phyloP scores from a whole-genome alignment of 352 stramenopile species.

The Phytophthora meadii region DNA sequence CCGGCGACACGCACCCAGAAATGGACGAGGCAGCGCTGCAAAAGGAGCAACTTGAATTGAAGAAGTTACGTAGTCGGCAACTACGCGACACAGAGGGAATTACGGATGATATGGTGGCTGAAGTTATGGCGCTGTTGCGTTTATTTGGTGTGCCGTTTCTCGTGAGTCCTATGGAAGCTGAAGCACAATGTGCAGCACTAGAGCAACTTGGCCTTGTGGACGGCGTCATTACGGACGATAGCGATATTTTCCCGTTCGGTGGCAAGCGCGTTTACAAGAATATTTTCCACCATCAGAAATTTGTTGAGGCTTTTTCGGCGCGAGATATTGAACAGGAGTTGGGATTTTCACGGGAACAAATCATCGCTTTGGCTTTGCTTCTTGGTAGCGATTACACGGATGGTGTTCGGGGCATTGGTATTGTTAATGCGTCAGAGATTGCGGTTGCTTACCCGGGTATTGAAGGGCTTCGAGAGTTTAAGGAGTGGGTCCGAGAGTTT shows the following conservation, averaged over 20 bases:
- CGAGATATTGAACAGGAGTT: slow-evolving; percentile 94
- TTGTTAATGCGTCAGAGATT: slow-evolving; percentile 86
- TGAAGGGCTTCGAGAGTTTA: slow-evolving; percentile 88
- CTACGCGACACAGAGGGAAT: slow-evolving; percentile 94
- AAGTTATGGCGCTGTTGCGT: slow-evolving; percentile 96
- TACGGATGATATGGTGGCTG: slow-evolving; percentile 97
- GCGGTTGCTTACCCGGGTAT: slow-evolving; percentile 84
- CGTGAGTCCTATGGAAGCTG: slow-evolving; percentile 99
- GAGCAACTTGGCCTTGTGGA: slow-evolving; percentile 97
- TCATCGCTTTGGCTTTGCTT: slow-evolving; percentile 93
- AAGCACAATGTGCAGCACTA: slow-evolving; percentile 97
- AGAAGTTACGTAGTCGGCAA: slow-evolving; percentile 79
- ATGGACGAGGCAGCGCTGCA: slow-evolving; percentile 51
- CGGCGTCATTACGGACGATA: slow-evolving; percentile 99
- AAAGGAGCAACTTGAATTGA: slow-evolving; percentile 73
- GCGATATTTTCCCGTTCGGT: slow-evolving; percentile 95
- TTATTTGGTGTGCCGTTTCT: slow-evolving; percentile 99
- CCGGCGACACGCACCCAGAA: slow-evolving; percentile 18
- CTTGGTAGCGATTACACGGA: slow-evolving; percentile 97
- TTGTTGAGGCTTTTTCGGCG: slow-evolving; percentile 97
- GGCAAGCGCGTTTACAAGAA: slow-evolving; percentile 97
- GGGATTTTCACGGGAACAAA: slow-evolving; percentile 91
- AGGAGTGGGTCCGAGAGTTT: slow-evolving; percentile 75
- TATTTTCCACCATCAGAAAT: slow-evolving; percentile 99
- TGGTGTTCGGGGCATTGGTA: slow-evolving; percentile 80